phyloP scores from a whole-genome alignment of 2,329 filamentous ascomycete genomes.

The Nannizzia gypsea region DNA sequence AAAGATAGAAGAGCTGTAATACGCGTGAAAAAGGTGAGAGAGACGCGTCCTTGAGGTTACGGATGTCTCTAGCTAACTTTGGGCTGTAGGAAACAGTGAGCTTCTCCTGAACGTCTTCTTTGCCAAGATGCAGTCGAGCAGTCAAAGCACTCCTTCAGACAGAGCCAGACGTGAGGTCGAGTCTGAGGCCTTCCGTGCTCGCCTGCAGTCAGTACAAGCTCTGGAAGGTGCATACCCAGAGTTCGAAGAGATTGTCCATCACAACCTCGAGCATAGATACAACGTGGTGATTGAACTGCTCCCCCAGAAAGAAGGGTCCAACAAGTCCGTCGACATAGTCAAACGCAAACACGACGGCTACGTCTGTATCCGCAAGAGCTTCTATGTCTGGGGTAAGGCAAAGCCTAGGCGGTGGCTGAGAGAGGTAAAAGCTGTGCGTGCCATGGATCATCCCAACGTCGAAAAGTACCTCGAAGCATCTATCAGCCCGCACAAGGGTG shows the following conservation, averaged over 20 bases:
- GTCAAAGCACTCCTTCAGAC: background rate
- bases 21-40: background rate
- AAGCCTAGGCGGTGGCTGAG: slow-evolving; percentile 6
- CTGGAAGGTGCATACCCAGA: slow-evolving; percentile 5
- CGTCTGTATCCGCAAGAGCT: slow-evolving; percentile 9
- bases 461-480: slow-evolving; percentile 8
- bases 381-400: background rate
- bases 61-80: background rate
- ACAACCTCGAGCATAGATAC: slow-evolving; percentile 3
- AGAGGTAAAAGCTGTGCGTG: slow-evolving; percentile 7
- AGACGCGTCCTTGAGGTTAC: background rate
- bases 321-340: slow-evolving; percentile 6
- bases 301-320: background rate
- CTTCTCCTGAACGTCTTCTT: background rate
- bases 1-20: background rate
- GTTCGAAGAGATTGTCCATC: slow-evolving; percentile 5
- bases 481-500: slow-evolving; percentile 2
- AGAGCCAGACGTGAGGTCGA: background rate
- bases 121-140: background rate
- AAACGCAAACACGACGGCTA: slow-evolving; percentile 2
- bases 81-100: background rate
- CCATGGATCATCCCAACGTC: slow-evolving; percentile 10
- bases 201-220: background rate
- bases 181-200: slow-evolving; percentile 4
- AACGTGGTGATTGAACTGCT: background rate